Percentiles rank a stretch among this genome's conserved stretches.
Conservation (phyloP, 768 basidiomycete species). For the Leccinum aurantiacum region DNA sequence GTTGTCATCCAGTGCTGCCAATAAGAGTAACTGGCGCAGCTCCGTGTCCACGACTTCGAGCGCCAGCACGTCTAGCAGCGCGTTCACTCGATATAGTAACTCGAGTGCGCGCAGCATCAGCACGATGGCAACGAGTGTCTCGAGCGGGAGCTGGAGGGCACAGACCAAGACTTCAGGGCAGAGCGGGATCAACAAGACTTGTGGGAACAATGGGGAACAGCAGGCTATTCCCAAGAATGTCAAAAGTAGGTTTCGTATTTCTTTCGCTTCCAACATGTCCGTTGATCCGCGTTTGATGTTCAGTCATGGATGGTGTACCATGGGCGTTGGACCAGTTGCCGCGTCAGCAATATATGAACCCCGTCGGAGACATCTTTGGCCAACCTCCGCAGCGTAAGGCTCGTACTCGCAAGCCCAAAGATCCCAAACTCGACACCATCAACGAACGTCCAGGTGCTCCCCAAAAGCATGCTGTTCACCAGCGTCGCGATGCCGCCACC, state of each 20-base stretch:
- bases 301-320: conserved; percentile 77
- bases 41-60: conserved; percentile 71
- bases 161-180: conserved; percentile 29
- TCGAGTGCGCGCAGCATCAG: conserved; percentile 71
- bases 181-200: conserved; percentile 12
- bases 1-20: conserved; percentile 47
- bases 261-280: neutral
- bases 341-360: conserved; percentile 60
- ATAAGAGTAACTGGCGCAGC: conserved; percentile 66
- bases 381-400: conserved; percentile 57
- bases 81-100: conserved; percentile 76
- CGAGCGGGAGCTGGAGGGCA: conserved; percentile 71
- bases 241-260: conserved; percentile 64
- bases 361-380: conserved; percentile 62
- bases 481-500: conserved; percentile 62
- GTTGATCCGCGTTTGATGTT: conserved; percentile 4
- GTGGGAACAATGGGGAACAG: conserved; percentile 24
- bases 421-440: conserved; percentile 70
- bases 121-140: conserved; percentile 79
- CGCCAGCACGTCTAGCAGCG: conserved; percentile 65
- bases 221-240: conserved; percentile 61
- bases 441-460: conserved; percentile 57
- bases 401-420: conserved; percentile 67
- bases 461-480: conserved; percentile 46
- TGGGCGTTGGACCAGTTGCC: conserved; percentile 73